These are phyloP conservation scores for Gelatoporia subvermispora DNA, from an alignment of 768 basidiomycete species.

Conservation along the genomic window DNA sequence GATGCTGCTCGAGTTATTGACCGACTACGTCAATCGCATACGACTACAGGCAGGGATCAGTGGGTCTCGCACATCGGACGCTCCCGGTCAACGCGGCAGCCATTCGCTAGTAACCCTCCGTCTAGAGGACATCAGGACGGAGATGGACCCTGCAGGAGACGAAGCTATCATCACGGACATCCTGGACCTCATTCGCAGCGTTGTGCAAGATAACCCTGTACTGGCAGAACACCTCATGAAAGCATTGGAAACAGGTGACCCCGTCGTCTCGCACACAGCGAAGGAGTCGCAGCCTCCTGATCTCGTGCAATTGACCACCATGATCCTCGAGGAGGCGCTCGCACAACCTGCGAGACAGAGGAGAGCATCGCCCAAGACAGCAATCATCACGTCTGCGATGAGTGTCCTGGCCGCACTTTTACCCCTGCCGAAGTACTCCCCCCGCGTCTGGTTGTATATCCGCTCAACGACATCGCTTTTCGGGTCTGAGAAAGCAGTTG, in stretches of 20 bases:
- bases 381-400: constrained; percentile 75
- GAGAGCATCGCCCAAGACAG: constrained; percentile 42
- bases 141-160: constrained; percentile 56
- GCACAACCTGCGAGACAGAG: constrained; percentile 16
- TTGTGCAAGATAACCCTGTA: constrained; percentile 65
- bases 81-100: constrained; percentile 44
- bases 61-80: constrained; percentile 45
- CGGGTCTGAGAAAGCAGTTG: constrained; percentile 51
- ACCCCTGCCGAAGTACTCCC: constrained; percentile 68
- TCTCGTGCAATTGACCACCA: constrained; percentile 74
- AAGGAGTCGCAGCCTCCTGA: constrained; percentile 57
- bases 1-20: constrained; percentile 74
- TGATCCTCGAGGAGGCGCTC: constrained; percentile 75
- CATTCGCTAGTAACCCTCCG: constrained; percentile 29
- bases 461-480: constrained; percentile 77
- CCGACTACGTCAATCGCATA: constrained; percentile 64
- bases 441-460: constrained; percentile 84
- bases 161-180: constrained; percentile 65
- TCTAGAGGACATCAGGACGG: constrained; percentile 70
- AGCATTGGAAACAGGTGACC: constrained; percentile 54
- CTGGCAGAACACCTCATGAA: constrained; percentile 64
- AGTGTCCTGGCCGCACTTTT: constrained; percentile 77
- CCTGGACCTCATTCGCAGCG: constrained; percentile 73
- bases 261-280: constrained; percentile 49
- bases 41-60: constrained; percentile 37